Percentiles rank a stretch among this genome's conserved stretches.
Conservation (phyloP, 1,139 yeast genomes). For the Blastobotrys illinoisensis region DNA sequence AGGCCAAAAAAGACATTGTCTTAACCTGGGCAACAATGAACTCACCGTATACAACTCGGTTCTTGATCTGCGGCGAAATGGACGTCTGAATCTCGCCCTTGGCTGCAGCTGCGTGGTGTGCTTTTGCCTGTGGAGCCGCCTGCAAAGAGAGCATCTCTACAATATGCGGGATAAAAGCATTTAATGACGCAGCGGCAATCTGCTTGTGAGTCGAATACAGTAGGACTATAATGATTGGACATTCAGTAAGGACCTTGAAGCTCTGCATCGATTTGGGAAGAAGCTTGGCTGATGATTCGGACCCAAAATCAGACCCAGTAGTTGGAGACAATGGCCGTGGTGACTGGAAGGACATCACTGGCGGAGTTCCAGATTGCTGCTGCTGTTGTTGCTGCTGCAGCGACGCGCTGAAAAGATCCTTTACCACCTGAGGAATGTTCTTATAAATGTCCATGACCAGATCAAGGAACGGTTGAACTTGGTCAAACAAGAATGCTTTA, state of each 20-base stretch:
- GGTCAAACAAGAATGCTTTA: constrained; percentile 60
- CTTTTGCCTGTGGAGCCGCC: constrained; percentile 67
- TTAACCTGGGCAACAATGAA: constrained; percentile 93
- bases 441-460: constrained; percentile 72
- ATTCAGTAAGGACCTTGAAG: constrained; percentile 88
- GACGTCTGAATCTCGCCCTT: constrained; percentile 50
- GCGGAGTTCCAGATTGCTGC: constrained; percentile 21
- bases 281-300: constrained; percentile 37
- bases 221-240: constrained; percentile 95
- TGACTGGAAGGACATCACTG: constrained; percentile 32
- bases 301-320: constrained; percentile 31
- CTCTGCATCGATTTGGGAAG: constrained; percentile 62
- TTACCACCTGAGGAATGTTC: constrained; percentile 72
- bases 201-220: constrained; percentile 82
- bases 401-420: constrained; percentile 45
- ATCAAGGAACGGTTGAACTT: constrained; percentile 74
- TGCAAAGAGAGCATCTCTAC: constrained; percentile 70
- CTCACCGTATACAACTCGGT: constrained; percentile 79
- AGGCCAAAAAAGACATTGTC: constrained; percentile 92
- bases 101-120: constrained; percentile 56
- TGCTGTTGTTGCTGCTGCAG: constrained; percentile 15
- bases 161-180: constrained; percentile 75
- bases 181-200: constrained; percentile 64
- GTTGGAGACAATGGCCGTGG: constrained; percentile 42
- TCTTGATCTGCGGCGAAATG: constrained; percentile 62